phyloP scores from a whole-genome alignment of 2,329 filamentous ascomycete species.

The Venturia effusa region DNA sequence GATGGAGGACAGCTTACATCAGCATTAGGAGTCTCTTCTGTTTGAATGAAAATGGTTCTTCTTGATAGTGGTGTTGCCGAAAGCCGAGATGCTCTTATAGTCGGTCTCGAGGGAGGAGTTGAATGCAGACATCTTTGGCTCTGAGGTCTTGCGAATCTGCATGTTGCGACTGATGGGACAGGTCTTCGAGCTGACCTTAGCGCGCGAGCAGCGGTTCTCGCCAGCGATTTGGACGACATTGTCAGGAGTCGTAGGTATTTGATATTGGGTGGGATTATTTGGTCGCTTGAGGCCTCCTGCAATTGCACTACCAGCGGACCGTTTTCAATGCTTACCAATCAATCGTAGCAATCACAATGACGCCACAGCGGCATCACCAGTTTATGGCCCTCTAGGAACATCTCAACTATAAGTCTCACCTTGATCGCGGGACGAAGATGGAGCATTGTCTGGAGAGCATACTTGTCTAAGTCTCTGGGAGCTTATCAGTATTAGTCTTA shows the following conservation, averaged over 20 bases:
- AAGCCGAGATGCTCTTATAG: not conserved
- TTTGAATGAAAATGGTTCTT: slow-evolving; percentile 95
- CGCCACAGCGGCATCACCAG: too few relatives aligned
- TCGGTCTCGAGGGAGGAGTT: not conserved
- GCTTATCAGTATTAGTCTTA: too few relatives aligned
- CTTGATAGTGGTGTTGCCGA: slow-evolving; percentile 5
- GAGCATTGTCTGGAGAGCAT: too few relatives aligned
- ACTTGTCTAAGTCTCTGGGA: too few relatives aligned
- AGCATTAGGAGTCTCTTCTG: slow-evolving; percentile 85
- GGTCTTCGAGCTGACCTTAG: not conserved
- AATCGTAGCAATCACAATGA: not conserved
- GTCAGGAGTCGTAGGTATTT: not conserved
- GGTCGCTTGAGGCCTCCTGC: slow-evolving; percentile 1
- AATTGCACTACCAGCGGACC: too few relatives aligned
- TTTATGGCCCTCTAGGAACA: too few relatives aligned
- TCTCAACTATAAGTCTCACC: too few relatives aligned
- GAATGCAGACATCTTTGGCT: slow-evolving; percentile 2
- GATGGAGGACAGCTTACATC: slow-evolving; percentile 44
- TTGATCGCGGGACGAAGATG: too few relatives aligned
- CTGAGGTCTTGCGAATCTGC: slow-evolving; percentile 7
- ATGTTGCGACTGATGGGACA: not conserved
- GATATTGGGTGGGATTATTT: not conserved
- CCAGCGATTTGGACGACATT: slow-evolving; percentile 9
- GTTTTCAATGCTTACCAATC: not conserved
- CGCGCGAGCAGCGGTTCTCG: not conserved